phyloP scores from a whole-genome alignment of 1,139 yeast genomes.

The Candida sanyaensis region DNA sequence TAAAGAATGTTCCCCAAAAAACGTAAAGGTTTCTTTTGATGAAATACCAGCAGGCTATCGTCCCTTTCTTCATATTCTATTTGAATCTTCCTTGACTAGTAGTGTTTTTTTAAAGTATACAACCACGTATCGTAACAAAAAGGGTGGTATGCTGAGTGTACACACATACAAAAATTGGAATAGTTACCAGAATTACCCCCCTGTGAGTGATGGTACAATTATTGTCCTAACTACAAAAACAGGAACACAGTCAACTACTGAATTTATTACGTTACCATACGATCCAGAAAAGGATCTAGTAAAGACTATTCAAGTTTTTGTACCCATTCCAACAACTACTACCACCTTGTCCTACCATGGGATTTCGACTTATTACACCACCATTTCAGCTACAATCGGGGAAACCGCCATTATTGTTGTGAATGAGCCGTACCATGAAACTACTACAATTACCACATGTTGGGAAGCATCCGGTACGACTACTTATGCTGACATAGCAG shows the following conservation, averaged over 20 bases:
- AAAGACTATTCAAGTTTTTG: conserved; percentile 20
- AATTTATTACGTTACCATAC: conserved; percentile 21
- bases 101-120: too few species aligned
- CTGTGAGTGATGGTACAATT: conserved; percentile 19
- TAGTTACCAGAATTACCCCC: conserved; percentile 12
- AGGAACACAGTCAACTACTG: conserved; percentile 11
- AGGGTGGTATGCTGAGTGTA: too few species aligned
- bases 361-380: conserved; percentile 10
- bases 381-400: conserved; percentile 13
- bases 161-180: too few species aligned
- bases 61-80: conserved; percentile 16
- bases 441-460: conserved; percentile 12
- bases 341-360: conserved; percentile 17
- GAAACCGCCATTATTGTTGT: conserved; percentile 20
- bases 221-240: conserved; percentile 2
- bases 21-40: conserved; percentile 15
- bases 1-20: conserved; percentile 16
- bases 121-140: too few species aligned
- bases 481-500: conserved; percentile 11
- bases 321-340: conserved; percentile 18
- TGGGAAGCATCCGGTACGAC: conserved; percentile 15
- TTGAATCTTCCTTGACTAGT: too few species aligned
- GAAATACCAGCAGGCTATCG: conserved; percentile 30
- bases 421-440: conserved; percentile 16
- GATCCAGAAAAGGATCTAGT: conserved; percentile 15